phyloP scores from a whole-genome alignment of 202 grass and related monocot species.

The Hordeum pubiflorum region DNA sequence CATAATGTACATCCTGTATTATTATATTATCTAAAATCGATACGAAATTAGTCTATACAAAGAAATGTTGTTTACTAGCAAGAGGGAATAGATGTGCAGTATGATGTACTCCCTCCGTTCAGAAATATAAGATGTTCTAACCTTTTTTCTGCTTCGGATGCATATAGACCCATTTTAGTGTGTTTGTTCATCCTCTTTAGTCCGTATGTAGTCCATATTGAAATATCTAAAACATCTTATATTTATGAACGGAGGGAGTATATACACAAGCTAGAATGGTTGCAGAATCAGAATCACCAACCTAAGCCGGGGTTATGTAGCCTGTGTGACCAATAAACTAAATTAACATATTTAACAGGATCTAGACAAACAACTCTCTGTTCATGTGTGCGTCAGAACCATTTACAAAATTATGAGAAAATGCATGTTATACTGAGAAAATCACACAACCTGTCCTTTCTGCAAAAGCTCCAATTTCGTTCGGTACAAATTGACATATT shows the following conservation, averaged over 20 bases:
- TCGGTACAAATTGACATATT: slow-evolving; percentile 77
- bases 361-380: background rate
- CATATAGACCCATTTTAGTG: no score
- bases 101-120: background rate
- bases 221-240: no score
- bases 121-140: no score
- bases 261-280: background rate
- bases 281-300: background rate
- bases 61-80: background rate
- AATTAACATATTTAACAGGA: background rate
- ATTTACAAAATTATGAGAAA: slow-evolving; percentile 21
- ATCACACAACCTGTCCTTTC: slow-evolving; percentile 66
- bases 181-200: no score
- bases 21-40: slow-evolving; percentile 9
- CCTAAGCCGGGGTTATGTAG: background rate
- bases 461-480: slow-evolving; percentile 85
- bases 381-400: slow-evolving; percentile 17
- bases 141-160: no score
- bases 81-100: background rate
- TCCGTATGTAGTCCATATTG: no score
- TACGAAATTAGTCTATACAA: background rate
- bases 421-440: background rate
- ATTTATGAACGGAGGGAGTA: background rate
- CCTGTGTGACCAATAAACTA: slow-evolving; percentile 12
- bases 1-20: slow-evolving; percentile 6